phyloP scores from a whole-genome alignment of 2,329 filamentous ascomycete species.

The Cercospora zeina region DNA sequence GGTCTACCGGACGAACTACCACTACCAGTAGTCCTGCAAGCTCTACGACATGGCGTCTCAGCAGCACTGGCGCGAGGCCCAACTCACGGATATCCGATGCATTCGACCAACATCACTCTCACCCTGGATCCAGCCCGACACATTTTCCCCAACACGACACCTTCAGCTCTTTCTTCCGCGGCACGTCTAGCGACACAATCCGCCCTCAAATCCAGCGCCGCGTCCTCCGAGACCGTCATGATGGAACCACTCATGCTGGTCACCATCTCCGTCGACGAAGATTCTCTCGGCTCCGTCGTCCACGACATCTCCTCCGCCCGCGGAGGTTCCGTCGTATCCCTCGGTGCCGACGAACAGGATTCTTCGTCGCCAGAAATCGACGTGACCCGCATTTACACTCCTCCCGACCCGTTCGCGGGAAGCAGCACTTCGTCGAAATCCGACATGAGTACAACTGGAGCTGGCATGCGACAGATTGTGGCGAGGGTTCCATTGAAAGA shows the following conservation, averaged over 20 bases:
- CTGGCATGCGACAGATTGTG: constrained; percentile 59
- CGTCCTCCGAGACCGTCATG: constrained; percentile 59
- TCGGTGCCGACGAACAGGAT: constrained; percentile 49
- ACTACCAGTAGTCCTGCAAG: constrained; percentile 50
- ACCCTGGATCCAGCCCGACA: constrained; percentile 66
- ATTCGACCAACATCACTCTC: constrained; percentile 70
- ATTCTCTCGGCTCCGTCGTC: constrained; percentile 75
- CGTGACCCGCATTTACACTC: constrained; percentile 75
- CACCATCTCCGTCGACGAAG: constrained; percentile 81
- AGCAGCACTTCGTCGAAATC: constrained; percentile 19
- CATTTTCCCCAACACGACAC: constrained; percentile 66
- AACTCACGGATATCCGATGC: constrained; percentile 74
- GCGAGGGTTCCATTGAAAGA: constrained; percentile 91
- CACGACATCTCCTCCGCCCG: constrained; percentile 75
- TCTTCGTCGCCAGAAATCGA: constrained; percentile 57
- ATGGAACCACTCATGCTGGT: constrained; percentile 95
- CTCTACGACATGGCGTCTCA: constrained; percentile 74
- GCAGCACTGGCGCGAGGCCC: constrained; percentile 85
- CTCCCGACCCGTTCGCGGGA: constrained; percentile 73
- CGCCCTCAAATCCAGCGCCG: constrained; percentile 63
- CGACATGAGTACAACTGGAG: constrained; percentile 25
- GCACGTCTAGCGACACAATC: constrained; percentile 67
- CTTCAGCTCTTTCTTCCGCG: constrained; percentile 67
- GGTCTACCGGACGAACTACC: constrained; percentile 58
- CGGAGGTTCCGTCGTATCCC: constrained; percentile 72